A percentile compares a stretch with the other conserved stretches of the same genome.
These are phyloP conservation scores for Gryganskiella cystojenkinii DNA, from an alignment of 192 early-diverging fungal species.

Conservation along the genomic window DNA sequence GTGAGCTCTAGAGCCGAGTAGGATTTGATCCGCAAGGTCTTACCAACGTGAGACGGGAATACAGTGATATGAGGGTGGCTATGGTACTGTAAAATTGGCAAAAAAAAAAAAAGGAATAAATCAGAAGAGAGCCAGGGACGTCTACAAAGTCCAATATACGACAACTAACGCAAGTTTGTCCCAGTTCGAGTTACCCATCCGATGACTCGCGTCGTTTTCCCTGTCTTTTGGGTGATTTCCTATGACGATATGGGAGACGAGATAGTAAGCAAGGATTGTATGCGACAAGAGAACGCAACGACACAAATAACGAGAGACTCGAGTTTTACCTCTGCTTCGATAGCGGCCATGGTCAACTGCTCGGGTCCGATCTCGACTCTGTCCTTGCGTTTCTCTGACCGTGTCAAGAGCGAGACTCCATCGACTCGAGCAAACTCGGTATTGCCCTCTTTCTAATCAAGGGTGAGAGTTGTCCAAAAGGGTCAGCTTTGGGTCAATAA, in stretches of 20 bases:
- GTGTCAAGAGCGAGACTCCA: constrained; percentile 54
- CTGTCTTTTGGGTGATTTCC: constrained; percentile 53
- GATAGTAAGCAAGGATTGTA: background rate
- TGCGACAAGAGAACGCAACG: background rate
- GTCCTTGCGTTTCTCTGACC: constrained; percentile 65
- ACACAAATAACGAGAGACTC: background rate
- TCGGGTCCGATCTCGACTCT: constrained; percentile 64
- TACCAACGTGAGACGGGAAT: constrained; percentile 64
- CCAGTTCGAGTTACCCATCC: constrained; percentile 56
- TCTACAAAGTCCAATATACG: too few species aligned
- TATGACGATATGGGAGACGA: background rate
- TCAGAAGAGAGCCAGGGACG: background rate
- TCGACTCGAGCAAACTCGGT: constrained; percentile 53
- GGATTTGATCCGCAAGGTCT: too few species aligned
- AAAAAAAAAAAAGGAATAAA: too few species aligned
- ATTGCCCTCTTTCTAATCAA: constrained; percentile 22
- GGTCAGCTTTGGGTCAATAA: background rate
- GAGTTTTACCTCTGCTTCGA: constrained; percentile 56
- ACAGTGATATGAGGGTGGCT: constrained; percentile 67
- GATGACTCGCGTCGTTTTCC: constrained; percentile 54
- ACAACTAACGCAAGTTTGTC: too few species aligned
- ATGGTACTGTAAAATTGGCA: constrained; percentile 52
- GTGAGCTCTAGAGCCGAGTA: too few species aligned
- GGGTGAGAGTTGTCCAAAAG: background rate
- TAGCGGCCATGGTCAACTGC: constrained; percentile 58